These are phyloP conservation scores for Apiotrichum laibachii DNA, from an alignment of 1,284 basidiomycete genomes.

Conservation along the genomic window DNA sequence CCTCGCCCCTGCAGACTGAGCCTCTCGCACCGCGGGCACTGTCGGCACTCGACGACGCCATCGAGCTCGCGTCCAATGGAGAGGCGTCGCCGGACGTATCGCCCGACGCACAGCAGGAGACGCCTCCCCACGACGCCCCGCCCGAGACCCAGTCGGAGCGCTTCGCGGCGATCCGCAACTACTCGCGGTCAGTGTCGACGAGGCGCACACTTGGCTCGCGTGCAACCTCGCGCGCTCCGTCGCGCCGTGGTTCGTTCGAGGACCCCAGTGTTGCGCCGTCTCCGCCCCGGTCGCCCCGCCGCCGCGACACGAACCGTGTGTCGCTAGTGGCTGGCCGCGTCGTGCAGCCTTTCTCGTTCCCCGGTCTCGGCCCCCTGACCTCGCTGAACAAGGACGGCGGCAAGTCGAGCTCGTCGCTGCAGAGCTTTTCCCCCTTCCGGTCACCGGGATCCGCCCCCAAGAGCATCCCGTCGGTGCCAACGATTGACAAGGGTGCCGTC, in stretches of 20 bases:
- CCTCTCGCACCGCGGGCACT: not conserved
- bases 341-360: conserved; percentile 46
- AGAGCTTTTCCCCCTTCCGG: conserved; percentile 50
- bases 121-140: not conserved
- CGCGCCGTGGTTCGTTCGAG: conserved; percentile 18
- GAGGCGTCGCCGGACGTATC: conserved; percentile 17
- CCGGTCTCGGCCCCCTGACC: conserved; percentile 37
- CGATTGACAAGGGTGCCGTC: conserved; percentile 35
- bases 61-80: not conserved
- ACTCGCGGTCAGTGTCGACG: conserved; percentile 21
- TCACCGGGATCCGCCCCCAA: conserved; percentile 18
- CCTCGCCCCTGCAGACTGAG: conserved; percentile 36
- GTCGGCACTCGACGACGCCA: not conserved
- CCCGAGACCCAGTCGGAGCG: conserved; percentile 24
- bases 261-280: conserved; percentile 2
- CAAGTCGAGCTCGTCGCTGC: conserved; percentile 19
- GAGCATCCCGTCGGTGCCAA: conserved; percentile 14
- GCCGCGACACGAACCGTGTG: conserved; percentile 45
- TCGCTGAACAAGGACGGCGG: conserved; percentile 18
- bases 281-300: conserved; percentile 40
- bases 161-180: conserved; percentile 39
- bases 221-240: conserved; percentile 8
- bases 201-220: conserved; percentile 11
- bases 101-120: too few relatives aligned
- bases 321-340: conserved; percentile 50